These are phyloP conservation scores for Spinellus fusiger DNA, from an alignment of 192 early-diverging fungal genomes.

Conservation along the genomic window DNA sequence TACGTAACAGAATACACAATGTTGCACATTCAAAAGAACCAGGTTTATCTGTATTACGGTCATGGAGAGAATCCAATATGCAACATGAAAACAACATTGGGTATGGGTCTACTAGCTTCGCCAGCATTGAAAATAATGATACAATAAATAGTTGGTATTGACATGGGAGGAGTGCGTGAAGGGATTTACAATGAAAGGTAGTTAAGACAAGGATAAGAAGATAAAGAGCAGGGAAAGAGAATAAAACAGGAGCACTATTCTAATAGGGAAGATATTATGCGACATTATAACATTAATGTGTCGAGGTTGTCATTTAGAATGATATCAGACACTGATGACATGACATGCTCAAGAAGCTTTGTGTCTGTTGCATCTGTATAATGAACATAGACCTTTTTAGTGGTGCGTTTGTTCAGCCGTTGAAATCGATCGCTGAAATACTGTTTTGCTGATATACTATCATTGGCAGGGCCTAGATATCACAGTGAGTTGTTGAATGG, in stretches of 20 bases:
- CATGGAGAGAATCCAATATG: constrained; percentile 12
- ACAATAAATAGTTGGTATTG: background rate
- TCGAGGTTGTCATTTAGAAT: constrained; percentile 39
- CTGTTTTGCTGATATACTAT: constrained; percentile 21
- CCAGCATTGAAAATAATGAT: too few species aligned
- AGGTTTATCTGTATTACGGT: constrained; percentile 1
- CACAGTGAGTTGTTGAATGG: background rate
- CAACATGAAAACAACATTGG: background rate
- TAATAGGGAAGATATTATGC: background rate
- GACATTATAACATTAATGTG: constrained; percentile 23
- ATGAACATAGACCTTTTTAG: constrained; percentile 49
- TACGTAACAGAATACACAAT: background rate
- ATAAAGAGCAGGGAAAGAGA: background rate
- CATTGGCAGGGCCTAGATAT: constrained; percentile 20
- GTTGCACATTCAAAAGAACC: background rate
- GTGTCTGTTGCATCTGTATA: constrained; percentile 51
- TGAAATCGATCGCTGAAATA: constrained; percentile 42
- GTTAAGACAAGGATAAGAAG: background rate
- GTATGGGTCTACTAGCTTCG: background rate
- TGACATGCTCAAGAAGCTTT: constrained; percentile 40
- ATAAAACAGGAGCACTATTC: background rate
- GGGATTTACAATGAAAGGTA: background rate
- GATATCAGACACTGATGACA: constrained; percentile 41
- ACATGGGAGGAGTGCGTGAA: too few species aligned
- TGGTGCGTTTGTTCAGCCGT: constrained; percentile 35